phyloP scores from a whole-genome alignment of 805 yeast species.

The Myxozyma mucilagina region DNA sequence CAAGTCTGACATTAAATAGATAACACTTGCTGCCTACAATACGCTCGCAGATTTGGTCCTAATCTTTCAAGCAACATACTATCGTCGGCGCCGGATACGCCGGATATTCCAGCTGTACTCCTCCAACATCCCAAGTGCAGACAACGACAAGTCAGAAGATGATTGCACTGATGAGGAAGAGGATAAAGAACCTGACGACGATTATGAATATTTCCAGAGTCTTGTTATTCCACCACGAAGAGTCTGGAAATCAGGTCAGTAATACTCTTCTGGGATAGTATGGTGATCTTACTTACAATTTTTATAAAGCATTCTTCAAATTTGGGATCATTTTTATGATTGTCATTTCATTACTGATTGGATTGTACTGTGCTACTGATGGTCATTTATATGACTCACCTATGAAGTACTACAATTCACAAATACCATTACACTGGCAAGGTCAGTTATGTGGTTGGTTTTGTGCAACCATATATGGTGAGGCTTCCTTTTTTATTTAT shows the following conservation, averaged over 20 bases:
- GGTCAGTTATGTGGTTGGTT: slow-evolving; percentile 87
- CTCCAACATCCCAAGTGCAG: slow-evolving; percentile 69
- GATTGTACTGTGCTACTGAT: slow-evolving; percentile 44
- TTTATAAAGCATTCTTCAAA: slow-evolving; percentile 60
- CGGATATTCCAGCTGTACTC: slow-evolving; percentile 60
- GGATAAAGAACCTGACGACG: slow-evolving; percentile 6
- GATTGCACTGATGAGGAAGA: slow-evolving; percentile 15
- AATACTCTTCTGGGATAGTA: too few relatives aligned
- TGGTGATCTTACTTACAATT: neutral
- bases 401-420: slow-evolving; percentile 43
- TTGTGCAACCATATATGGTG: slow-evolving; percentile 44
- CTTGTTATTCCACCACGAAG: slow-evolving; percentile 28
- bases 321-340: slow-evolving; percentile 77
- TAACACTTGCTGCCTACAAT: slow-evolving; percentile 85
- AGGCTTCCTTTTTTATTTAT: neutral
- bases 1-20: slow-evolving; percentile 36
- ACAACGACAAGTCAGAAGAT: slow-evolving; percentile 53
- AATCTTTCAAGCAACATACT: slow-evolving; percentile 77
- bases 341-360: slow-evolving; percentile 63
- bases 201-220: slow-evolving; percentile 25
- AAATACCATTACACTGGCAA: slow-evolving; percentile 56
- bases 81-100: slow-evolving; percentile 70
- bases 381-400: slow-evolving; percentile 42
- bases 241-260: slow-evolving; percentile 28
- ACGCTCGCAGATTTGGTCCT: slow-evolving; percentile 86